Conservation (phyloP, 2,329 filamentous ascomycete species). For the Pseudocercospora macadamiae region DNA sequence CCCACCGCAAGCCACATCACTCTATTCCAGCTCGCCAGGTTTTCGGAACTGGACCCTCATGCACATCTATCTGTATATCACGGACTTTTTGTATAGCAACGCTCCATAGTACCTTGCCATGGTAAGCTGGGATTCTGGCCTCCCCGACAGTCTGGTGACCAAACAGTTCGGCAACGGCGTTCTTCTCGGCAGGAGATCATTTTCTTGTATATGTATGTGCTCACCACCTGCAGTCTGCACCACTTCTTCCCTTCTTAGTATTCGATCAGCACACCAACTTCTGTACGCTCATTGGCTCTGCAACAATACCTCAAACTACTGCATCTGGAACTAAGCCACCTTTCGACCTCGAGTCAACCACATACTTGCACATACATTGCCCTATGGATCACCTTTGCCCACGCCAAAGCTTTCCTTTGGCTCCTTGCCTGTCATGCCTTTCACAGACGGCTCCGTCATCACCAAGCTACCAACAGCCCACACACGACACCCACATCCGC, state of each 20-base stretch:
- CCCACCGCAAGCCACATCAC: slow-evolving; percentile 6
- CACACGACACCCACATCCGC: slow-evolving; percentile 16
- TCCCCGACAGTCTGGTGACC: background rate
- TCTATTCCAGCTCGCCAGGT: slow-evolving; percentile 4
- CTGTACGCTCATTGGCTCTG: slow-evolving; percentile 1
- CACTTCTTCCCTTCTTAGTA: background rate
- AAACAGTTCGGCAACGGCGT: slow-evolving; percentile 1
- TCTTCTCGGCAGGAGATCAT: background rate
- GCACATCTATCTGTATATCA: background rate
- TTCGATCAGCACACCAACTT: background rate
- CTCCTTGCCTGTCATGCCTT: slow-evolving; percentile 37
- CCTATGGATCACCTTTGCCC: slow-evolving; percentile 38
- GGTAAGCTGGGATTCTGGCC: slow-evolving; percentile 10
- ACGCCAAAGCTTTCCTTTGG: slow-evolving; percentile 31
- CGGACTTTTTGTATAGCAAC: slow-evolving; percentile 4
- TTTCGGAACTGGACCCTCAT: background rate
- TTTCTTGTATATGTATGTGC: slow-evolving; percentile 2
- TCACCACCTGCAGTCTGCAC: background rate
- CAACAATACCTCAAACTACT: background rate
- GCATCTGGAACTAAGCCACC: background rate
- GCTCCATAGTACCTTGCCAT: slow-evolving; percentile 3
- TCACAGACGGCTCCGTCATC: slow-evolving; percentile 24
- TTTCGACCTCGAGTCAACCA: slow-evolving; percentile 8
- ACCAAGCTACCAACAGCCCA: slow-evolving; percentile 4
- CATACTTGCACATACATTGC: slow-evolving; percentile 1